Conservation (phyloP, 805 yeast genomes). For the Saturnispora ahearnii region DNA sequence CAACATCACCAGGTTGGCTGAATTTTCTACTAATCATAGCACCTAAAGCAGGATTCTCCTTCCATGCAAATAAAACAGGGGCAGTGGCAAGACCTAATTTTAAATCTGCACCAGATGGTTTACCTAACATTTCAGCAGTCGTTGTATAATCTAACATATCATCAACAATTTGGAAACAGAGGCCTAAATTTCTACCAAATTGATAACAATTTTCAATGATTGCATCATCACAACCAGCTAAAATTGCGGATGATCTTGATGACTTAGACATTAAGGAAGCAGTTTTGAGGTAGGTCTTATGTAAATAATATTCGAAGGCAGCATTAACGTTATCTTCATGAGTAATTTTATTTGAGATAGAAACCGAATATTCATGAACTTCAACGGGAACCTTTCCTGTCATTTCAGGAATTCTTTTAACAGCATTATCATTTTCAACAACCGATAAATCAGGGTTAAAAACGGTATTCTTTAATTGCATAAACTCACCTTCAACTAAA, state of each 20-base stretch:
- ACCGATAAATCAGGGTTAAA: slow-evolving; percentile 40
- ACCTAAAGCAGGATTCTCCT: slow-evolving; percentile 75
- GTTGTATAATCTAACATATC: slow-evolving; percentile 93
- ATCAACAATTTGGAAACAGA: slow-evolving; percentile 93
- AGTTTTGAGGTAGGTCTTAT: slow-evolving; percentile 91
- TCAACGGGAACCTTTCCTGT: slow-evolving; percentile 56
- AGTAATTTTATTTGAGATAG: slow-evolving; percentile 26
- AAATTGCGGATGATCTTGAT: slow-evolving; percentile 84
- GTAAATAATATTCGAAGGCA: slow-evolving; percentile 92
- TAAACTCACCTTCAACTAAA: slow-evolving; percentile 95
- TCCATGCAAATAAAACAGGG: slow-evolving; percentile 94
- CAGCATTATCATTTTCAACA: slow-evolving; percentile 37
- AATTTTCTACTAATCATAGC: slow-evolving; percentile 78
- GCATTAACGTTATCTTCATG: slow-evolving; percentile 64
- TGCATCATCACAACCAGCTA: slow-evolving; percentile 70
- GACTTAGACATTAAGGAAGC: slow-evolving; percentile 92
- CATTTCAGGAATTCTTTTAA: slow-evolving; percentile 41
- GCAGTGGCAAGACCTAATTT: slow-evolving; percentile 94
- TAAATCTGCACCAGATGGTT: slow-evolving; percentile 93
- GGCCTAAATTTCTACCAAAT: slow-evolving; percentile 87
- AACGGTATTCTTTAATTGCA: slow-evolving; percentile 95
- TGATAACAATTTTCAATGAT: slow-evolving; percentile 82
- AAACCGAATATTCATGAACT: slow-evolving; percentile 49
- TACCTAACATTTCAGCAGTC: slow-evolving; percentile 77
- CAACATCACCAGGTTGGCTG: slow-evolving; percentile 72